Evolutionary conservation across 805 yeast species (phyloP).

Genomic region (Kodamaea restingae): DNA sequence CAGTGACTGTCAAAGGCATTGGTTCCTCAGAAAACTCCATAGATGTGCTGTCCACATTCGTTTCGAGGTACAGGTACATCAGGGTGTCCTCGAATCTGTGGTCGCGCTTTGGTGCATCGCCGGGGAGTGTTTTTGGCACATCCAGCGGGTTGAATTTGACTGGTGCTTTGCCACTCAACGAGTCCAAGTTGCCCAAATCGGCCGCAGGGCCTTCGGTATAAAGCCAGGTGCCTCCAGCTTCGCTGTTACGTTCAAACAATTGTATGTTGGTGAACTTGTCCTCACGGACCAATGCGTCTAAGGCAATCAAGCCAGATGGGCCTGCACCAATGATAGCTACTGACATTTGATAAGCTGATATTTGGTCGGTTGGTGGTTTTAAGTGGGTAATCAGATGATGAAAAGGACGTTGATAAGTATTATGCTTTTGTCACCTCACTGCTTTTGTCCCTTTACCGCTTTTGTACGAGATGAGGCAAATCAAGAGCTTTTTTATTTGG

Average conservation of each 20-base stretch:
- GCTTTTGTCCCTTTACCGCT: too few species aligned
- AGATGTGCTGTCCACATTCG: conserved; percentile 20
- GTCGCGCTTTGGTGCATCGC: conserved; percentile 14
- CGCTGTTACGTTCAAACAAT: conserved; percentile 18
- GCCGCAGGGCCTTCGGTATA: conserved; percentile 19
- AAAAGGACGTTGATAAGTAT: too few species aligned
- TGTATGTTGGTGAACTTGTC: conserved; percentile 13
- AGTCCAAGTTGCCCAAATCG: conserved; percentile 13
- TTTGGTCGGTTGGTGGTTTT: too few species aligned
- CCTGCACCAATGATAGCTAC: conserved; percentile 26
- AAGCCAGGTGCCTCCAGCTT: conserved; percentile 22
- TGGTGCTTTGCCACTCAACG: conserved; percentile 11
- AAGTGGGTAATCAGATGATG: too few species aligned
- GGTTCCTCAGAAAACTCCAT: conserved; percentile 23
- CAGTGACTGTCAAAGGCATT: conserved; percentile 15
- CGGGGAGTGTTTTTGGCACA: conserved; percentile 15
- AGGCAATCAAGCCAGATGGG: conserved; percentile 21
- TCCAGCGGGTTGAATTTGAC: conserved; percentile 9
- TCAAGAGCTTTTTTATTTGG: too few species aligned
- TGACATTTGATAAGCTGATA: conserved; percentile 4
- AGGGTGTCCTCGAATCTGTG: conserved; percentile 26
- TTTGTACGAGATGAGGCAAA: too few species aligned
- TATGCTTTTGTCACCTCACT: too few species aligned
- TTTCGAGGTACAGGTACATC: conserved; percentile 19
- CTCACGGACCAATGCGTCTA: conserved; percentile 18